phyloP scores from a whole-genome alignment of 2,329 filamentous ascomycete species.

The Neonectria magnoliae region DNA sequence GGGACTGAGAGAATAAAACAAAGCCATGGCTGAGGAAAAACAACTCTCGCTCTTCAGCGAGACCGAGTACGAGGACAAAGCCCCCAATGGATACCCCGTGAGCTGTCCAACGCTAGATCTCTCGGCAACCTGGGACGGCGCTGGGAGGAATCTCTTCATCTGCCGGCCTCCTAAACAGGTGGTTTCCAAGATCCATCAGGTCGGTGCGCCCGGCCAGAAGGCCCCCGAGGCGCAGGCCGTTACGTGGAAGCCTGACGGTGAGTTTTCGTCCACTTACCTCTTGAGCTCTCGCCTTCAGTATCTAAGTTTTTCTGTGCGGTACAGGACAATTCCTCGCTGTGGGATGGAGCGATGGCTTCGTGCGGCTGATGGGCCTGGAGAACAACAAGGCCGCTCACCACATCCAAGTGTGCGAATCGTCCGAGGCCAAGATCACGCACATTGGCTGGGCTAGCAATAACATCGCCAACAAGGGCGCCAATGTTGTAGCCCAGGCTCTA shows the following conservation, averaged over 20 bases:
- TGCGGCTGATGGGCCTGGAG: slow-evolving; percentile 81
- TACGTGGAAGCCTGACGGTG: slow-evolving; percentile 76
- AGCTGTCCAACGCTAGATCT: slow-evolving; percentile 90
- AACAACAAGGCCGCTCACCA: slow-evolving; percentile 84
- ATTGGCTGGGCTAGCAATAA: slow-evolving; percentile 64
- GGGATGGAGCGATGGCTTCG: slow-evolving; percentile 82
- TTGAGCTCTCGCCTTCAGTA: background rate
- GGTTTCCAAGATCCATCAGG: slow-evolving; percentile 63
- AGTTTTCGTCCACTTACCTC: slow-evolving; percentile 32
- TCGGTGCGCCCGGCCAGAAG: slow-evolving; percentile 51
- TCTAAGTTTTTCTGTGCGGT: slow-evolving; percentile 5
- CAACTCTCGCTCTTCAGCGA: slow-evolving; percentile 63
- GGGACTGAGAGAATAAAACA: slow-evolving; percentile 8
- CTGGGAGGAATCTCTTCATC: slow-evolving; percentile 75
- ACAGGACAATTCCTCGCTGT: slow-evolving; percentile 81
- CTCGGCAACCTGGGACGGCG: slow-evolving; percentile 74
- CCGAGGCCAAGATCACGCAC: slow-evolving; percentile 57
- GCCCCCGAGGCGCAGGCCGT: slow-evolving; percentile 59
- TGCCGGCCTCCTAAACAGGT: slow-evolving; percentile 81
- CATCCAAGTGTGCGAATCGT: slow-evolving; percentile 63
- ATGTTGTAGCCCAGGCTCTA: slow-evolving; percentile 20
- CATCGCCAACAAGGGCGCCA: slow-evolving; percentile 46
- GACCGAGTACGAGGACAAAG: slow-evolving; percentile 65
- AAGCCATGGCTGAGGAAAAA: slow-evolving; percentile 42
- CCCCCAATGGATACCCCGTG: slow-evolving; percentile 68